Evolutionary conservation across 2,329 filamentous ascomycete species (phyloP).

Genomic region (Clarireedia homoeocarpa): DNA sequence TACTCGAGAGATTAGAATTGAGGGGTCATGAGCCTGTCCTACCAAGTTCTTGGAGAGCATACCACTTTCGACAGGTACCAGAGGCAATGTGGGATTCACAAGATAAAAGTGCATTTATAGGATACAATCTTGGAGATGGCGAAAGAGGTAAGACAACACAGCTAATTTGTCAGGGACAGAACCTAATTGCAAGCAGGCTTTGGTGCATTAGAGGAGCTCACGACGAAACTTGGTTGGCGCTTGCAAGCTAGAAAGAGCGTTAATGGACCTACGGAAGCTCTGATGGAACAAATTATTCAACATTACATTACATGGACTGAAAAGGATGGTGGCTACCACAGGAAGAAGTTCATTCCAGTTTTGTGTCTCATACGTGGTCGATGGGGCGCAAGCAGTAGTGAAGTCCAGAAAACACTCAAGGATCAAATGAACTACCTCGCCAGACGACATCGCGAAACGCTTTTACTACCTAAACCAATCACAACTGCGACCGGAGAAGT

Average conservation of each 20-base stretch:
- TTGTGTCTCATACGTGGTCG: constrained; percentile 16
- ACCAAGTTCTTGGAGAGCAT: constrained; percentile 20
- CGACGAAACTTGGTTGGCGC: constrained; percentile 17
- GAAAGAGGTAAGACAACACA: constrained; percentile 20
- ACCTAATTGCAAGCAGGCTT: constrained; percentile 17
- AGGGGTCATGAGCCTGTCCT: constrained; percentile 27
- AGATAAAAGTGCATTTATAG: constrained; percentile 23
- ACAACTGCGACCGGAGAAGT: constrained; percentile 17
- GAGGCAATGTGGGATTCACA: constrained; percentile 21
- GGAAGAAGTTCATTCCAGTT: constrained; percentile 26
- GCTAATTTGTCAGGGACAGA: background rate
- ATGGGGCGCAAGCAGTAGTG: constrained; percentile 13
- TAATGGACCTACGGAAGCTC: constrained; percentile 15
- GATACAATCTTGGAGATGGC: constrained; percentile 17
- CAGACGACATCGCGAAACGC: constrained; percentile 20
- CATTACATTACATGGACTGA: constrained; percentile 30
- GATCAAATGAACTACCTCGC: constrained; percentile 25
- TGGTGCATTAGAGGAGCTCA: constrained; percentile 23
- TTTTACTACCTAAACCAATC: constrained; percentile 13
- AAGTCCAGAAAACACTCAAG: constrained; percentile 18
- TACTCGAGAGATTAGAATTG: constrained; percentile 25
- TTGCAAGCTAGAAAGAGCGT: constrained; percentile 21
- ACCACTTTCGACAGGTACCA: constrained; percentile 27
- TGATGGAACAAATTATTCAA: constrained; percentile 26
- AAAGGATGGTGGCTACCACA: constrained; percentile 26